Percentiles rank a stretch among this genome's conserved stretches.
Conservation (phyloP, 2,329 filamentous ascomycete genomes). For the Phialophora chinensis region DNA sequence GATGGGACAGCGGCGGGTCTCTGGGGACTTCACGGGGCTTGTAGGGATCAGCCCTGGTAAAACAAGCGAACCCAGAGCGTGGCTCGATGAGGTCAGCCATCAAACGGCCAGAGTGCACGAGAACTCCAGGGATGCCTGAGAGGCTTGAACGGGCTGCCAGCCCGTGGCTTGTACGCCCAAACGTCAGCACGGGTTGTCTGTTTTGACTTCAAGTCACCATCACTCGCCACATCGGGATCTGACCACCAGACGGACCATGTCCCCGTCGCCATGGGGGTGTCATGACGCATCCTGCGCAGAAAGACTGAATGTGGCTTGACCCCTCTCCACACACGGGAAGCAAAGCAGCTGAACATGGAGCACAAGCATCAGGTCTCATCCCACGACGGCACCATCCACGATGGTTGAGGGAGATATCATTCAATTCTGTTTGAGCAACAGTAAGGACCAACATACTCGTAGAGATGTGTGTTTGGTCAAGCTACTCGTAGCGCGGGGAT, state of each 20-base stretch:
- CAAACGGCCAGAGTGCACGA: neutral
- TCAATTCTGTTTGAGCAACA: neutral
- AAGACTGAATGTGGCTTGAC: neutral
- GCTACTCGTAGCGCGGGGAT: neutral
- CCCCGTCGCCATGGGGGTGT: neutral
- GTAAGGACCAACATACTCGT: neutral
- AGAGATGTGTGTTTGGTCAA: neutral
- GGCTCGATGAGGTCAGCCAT: neutral
- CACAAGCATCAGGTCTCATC: neutral
- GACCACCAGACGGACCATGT: neutral
- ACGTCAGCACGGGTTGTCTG: conserved; percentile 10
- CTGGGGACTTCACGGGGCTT: neutral
- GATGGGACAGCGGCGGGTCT: conserved; percentile 10
- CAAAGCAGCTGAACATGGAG: neutral
- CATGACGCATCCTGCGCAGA: neutral
- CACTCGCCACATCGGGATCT: conserved; percentile 5
- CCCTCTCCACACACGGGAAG: neutral
- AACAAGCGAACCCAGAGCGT: neutral
- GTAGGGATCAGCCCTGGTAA: conserved; percentile 2
- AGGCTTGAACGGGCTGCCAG: conserved; percentile 4
- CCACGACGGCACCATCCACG: neutral
- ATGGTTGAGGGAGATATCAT: neutral
- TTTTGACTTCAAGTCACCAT: conserved; percentile 12
- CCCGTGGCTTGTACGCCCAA: conserved; percentile 9
- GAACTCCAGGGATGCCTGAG: neutral